phyloP scores from a whole-genome alignment of 805 yeast species.

The Metschnikowia peoriensis region DNA sequence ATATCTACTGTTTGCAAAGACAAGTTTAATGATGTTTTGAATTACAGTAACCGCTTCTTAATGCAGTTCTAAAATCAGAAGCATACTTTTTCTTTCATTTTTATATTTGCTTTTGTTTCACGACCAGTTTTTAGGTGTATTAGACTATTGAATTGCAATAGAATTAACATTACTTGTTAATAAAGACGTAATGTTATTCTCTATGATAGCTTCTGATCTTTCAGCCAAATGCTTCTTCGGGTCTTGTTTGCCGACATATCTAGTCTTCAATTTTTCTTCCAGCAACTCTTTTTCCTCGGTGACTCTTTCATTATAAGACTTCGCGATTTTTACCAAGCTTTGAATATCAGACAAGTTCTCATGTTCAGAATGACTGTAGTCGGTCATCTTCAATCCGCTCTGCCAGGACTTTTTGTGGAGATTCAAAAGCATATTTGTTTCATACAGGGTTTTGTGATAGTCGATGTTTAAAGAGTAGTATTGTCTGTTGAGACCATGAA shows the following conservation, averaged over 20 bases:
- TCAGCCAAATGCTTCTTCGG: constrained; percentile 96
- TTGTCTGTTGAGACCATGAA: constrained; percentile 95
- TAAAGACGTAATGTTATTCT: constrained; percentile 84
- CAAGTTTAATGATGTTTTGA: constrained; percentile 8
- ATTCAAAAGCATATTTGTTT: constrained; percentile 90
- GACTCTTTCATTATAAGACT: constrained; percentile 84
- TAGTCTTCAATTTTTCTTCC: constrained; percentile 86
- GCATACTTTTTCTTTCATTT: not conserved
- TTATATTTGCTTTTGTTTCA: too few species aligned
- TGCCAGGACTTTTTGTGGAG: constrained; percentile 96
- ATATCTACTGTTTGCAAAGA: not conserved
- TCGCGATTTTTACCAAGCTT: constrained; percentile 84
- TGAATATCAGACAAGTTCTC: constrained; percentile 70
- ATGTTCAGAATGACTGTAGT: constrained; percentile 75
- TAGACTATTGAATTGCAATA: constrained; percentile 70
- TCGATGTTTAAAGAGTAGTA: constrained; percentile 94
- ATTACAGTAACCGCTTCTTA: constrained; percentile 10
- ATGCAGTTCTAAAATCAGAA: constrained; percentile 3
- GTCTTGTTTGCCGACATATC: constrained; percentile 98
- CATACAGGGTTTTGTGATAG: constrained; percentile 87
- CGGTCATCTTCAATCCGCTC: constrained; percentile 75
- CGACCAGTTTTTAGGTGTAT: not conserved
- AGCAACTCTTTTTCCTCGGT: constrained; percentile 86
- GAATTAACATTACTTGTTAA: constrained; percentile 88
- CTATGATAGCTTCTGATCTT: constrained; percentile 81